A percentile compares a stretch with the other conserved stretches of the same genome.
phyloP scores from a whole-genome alignment of 148 eudicot species.

The Suaeda aralocaspica region DNA sequence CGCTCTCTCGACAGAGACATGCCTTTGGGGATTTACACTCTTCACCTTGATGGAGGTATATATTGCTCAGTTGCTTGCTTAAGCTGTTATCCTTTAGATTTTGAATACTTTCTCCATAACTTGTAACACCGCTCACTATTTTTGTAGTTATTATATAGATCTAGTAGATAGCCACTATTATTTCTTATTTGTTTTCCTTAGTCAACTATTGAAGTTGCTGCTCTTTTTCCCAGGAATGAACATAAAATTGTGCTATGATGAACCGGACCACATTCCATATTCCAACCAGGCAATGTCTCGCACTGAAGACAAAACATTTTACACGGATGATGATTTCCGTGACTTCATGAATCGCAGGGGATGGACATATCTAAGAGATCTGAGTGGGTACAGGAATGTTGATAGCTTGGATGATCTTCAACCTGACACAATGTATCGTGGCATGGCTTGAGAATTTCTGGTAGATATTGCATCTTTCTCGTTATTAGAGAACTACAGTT shows the following conservation, averaged over 20 bases:
- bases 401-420: conserved; percentile 72
- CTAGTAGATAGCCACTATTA: too few relatives aligned
- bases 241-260: conserved; percentile 65
- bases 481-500: not conserved
- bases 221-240: conserved; percentile 50
- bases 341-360: conserved; percentile 79
- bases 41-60: conserved; percentile 84
- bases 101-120: too few relatives aligned
- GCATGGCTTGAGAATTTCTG: conserved; percentile 33
- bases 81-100: too few relatives aligned
- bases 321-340: conserved; percentile 70
- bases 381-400: conserved; percentile 47
- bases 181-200: too few relatives aligned
- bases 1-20: conserved; percentile 76
- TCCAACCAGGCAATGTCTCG: conserved; percentile 43
- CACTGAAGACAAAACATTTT: conserved; percentile 74
- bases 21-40: conserved; percentile 71
- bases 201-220: too few relatives aligned
- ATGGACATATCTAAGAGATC: conserved; percentile 60
- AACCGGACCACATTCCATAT: conserved; percentile 51
- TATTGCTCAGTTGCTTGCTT: too few relatives aligned
- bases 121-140: too few relatives aligned
- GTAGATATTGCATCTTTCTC: not conserved
- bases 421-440: conserved; percentile 66
- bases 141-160: too few relatives aligned